Conservation (phyloP, 176 grass and related monocot species). For the Oropetium thomaeum region DNA sequence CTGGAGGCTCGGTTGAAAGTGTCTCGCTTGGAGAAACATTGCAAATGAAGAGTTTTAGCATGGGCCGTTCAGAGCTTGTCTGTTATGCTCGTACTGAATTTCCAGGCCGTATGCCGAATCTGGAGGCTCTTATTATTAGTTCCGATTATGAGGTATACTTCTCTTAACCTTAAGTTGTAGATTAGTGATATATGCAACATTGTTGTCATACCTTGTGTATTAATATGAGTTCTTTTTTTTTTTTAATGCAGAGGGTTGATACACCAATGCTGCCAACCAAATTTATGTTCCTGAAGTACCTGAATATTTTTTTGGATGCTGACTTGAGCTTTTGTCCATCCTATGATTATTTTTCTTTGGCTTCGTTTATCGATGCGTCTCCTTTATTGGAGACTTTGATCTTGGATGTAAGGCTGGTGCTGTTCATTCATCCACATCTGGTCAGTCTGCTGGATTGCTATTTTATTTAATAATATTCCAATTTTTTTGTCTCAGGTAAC, state of each 20-base stretch:
- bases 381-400: conserved; percentile 5
- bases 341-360: conserved; percentile 26
- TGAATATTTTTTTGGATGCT: neutral
- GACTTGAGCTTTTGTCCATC: neutral
- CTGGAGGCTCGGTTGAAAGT: neutral
- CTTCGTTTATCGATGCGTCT: conserved; percentile 10
- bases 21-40: neutral
- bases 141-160: neutral
- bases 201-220: neutral
- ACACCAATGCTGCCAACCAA: conserved; percentile 17
- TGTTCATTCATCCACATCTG: neutral
- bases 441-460: neutral
- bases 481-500: neutral
- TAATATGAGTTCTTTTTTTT: neutral
- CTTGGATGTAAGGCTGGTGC: neutral
- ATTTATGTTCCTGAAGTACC: conserved; percentile 11
- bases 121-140: neutral
- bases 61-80: neutral
- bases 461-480: neutral
- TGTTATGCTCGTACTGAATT: neutral
- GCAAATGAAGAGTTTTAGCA: neutral
- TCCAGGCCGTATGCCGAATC: conserved; percentile 11
- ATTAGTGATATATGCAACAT: neutral
- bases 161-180: neutral
- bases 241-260: neutral